These are phyloP conservation scores for Russula brevipes DNA, from an alignment of 768 basidiomycete genomes.

Conservation along the genomic window DNA sequence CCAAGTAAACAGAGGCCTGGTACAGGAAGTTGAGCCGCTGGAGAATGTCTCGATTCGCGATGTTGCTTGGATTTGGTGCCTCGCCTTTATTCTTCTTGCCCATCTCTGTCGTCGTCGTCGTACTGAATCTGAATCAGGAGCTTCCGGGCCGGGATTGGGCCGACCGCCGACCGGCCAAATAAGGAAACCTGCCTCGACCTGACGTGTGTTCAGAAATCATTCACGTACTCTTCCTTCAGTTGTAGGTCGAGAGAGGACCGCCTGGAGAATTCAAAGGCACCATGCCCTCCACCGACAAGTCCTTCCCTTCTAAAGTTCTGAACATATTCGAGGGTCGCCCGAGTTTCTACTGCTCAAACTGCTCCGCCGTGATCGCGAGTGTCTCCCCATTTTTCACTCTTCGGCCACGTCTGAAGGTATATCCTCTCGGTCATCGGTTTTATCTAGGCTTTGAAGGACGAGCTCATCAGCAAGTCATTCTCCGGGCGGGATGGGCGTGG, in stretches of 20 bases:
- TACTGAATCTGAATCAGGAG: too few species aligned
- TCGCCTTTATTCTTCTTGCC: slow-evolving; percentile 58
- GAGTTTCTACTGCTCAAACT: slow-evolving; percentile 62
- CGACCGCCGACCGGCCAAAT: background rate
- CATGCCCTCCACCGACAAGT: slow-evolving; percentile 16
- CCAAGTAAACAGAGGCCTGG: slow-evolving; percentile 66
- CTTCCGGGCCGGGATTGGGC: background rate
- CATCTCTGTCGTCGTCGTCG: slow-evolving; percentile 38
- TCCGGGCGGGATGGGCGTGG: slow-evolving; percentile 79
- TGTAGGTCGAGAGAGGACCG: background rate
- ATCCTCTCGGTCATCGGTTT: background rate
- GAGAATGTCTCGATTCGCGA: slow-evolving; percentile 67
- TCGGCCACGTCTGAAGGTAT: slow-evolving; percentile 3
- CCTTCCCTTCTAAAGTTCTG: slow-evolving; percentile 43
- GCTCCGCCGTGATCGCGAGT: slow-evolving; percentile 65
- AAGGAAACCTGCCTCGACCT: background rate
- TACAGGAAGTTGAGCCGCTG: slow-evolving; percentile 84
- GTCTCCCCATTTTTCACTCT: background rate
- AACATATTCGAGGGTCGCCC: slow-evolving; percentile 61
- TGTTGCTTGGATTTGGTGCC: slow-evolving; percentile 49
- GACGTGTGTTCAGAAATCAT: too few species aligned
- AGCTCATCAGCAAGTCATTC: slow-evolving; percentile 80
- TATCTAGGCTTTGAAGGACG: slow-evolving; percentile 69
- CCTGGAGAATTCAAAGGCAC: background rate
- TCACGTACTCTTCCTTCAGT: background rate